Conservation (phyloP, 192 early-diverging fungal species). For the Phlyctochytrium planicorne region DNA sequence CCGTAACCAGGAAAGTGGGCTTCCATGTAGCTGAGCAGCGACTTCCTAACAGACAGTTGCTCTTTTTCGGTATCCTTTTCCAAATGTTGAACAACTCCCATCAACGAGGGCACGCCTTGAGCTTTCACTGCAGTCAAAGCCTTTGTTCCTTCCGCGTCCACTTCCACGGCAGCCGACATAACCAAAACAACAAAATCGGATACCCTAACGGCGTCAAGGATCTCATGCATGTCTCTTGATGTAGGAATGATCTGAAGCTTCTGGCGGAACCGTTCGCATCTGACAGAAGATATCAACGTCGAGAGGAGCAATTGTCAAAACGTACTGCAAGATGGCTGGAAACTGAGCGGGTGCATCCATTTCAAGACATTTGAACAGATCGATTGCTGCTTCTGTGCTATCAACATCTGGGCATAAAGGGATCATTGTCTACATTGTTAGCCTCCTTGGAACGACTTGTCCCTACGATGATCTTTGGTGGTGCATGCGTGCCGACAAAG, state of each 20-base stretch:
- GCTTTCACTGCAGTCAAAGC: slow-evolving; percentile 80
- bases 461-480: slow-evolving; percentile 81
- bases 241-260: slow-evolving; percentile 80
- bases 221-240: slow-evolving; percentile 75
- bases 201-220: slow-evolving; percentile 86
- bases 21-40: slow-evolving; percentile 77
- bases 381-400: slow-evolving; percentile 42
- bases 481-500: slow-evolving; percentile 77
- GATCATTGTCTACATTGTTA: slow-evolving; percentile 62
- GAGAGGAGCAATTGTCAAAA: not conserved
- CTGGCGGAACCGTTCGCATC: slow-evolving; percentile 84
- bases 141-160: slow-evolving; percentile 89
- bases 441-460: not conserved
- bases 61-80: slow-evolving; percentile 63
- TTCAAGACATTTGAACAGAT: slow-evolving; percentile 52
- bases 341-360: slow-evolving; percentile 21
- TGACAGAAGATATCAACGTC: slow-evolving; percentile 24
- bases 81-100: slow-evolving; percentile 62
- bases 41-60: slow-evolving; percentile 72
- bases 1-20: slow-evolving; percentile 84
- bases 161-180: slow-evolving; percentile 85
- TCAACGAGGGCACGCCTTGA: slow-evolving; percentile 79
- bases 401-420: slow-evolving; percentile 82
- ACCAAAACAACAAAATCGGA: slow-evolving; percentile 89
- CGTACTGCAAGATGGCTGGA: not conserved